Evolutionary conservation across 208 protist genomes (phyloP).

Genomic region (Porcisia deanei): DNA sequence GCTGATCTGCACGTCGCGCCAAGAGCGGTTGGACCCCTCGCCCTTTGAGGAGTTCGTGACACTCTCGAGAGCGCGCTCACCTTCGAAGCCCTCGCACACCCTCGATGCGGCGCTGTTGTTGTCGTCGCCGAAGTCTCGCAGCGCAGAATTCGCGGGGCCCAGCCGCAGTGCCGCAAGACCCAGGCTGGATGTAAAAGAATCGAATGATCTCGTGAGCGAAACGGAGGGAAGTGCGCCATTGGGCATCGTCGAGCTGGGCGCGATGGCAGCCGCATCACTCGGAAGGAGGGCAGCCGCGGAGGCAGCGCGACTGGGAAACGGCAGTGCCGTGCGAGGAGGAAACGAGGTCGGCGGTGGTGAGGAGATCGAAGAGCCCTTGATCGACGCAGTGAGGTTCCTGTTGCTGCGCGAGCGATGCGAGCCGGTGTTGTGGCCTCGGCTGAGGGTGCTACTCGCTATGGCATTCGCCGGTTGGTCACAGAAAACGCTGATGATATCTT

Average conservation of each 20-base stretch:
- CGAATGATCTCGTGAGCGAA: too few species aligned
- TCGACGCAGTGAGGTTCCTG: neutral
- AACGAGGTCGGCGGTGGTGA: neutral
- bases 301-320: neutral
- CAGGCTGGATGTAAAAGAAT: too few species aligned
- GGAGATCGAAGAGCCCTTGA: neutral
- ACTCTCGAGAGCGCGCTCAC: too few species aligned
- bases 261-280: neutral
- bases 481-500: constrained; percentile 69
- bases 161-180: too few species aligned
- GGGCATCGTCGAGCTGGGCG: neutral
- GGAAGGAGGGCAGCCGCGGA: neutral
- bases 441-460: constrained; percentile 7
- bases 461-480: constrained; percentile 17
- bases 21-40: constrained; percentile 24
- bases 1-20: constrained; percentile 46
- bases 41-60: neutral
- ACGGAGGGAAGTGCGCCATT: too few species aligned
- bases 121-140: too few species aligned
- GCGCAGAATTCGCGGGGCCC: too few species aligned
- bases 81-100: too few species aligned
- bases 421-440: neutral
- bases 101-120: too few species aligned
- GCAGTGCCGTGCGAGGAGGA: neutral
- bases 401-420: neutral